These are phyloP conservation scores for Trichoderma atroviride DNA, from an alignment of 2,329 filamentous ascomycete species.

Conservation along the genomic window DNA sequence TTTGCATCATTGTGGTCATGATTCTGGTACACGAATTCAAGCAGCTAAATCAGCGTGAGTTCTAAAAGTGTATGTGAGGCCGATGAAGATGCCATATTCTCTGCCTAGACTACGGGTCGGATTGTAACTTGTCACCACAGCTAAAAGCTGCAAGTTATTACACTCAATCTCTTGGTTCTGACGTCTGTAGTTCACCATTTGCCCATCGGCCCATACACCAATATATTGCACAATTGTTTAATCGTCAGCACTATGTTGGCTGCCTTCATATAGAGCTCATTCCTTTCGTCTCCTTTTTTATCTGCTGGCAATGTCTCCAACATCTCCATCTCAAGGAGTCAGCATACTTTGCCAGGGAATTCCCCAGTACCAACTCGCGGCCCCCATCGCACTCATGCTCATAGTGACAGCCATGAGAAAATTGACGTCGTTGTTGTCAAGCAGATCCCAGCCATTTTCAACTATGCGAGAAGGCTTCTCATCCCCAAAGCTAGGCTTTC, in stretches of 20 bases:
- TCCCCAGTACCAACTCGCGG: constrained; percentile 63
- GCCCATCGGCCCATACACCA: no score
- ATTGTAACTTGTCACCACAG: background rate
- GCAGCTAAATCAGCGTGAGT: no score
- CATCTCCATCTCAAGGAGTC: background rate
- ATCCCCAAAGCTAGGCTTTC: constrained; percentile 56
- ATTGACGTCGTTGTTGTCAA: constrained; percentile 97
- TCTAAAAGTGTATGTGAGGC: no score
- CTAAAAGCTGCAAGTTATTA: background rate
- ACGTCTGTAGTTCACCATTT: background rate
- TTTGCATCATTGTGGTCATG: background rate
- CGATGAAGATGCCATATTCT: no score
- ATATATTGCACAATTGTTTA: background rate
- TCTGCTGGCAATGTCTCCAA: background rate
- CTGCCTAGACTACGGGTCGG: no score
- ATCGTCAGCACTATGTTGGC: background rate
- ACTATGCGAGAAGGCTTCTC: constrained; percentile 63
- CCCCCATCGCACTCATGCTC: constrained; percentile 75
- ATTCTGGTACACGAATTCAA: no score
- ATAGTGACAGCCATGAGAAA: constrained; percentile 84
- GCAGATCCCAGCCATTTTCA: constrained; percentile 69
- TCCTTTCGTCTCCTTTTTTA: background rate
- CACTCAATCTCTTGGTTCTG: background rate
- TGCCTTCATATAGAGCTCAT: background rate
- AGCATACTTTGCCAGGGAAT: constrained; percentile 42